Conservation (phyloP, 768 basidiomycete species). For the Termitomyces sp. region DNA sequence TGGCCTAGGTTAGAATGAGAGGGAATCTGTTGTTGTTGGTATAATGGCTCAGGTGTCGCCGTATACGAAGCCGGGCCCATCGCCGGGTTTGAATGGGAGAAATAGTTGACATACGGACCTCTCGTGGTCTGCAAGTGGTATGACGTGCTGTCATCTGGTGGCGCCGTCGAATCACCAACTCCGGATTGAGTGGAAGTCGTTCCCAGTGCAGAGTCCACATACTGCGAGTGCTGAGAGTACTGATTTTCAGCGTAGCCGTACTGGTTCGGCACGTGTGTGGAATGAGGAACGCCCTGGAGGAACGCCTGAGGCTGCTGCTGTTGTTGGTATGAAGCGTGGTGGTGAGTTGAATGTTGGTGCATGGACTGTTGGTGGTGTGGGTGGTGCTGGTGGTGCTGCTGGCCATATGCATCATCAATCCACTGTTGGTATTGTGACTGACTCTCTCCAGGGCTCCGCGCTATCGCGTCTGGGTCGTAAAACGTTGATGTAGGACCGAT, state of each 20-base stretch:
- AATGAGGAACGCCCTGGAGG: slow-evolving; percentile 12
- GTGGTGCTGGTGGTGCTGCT: slow-evolving; percentile 14
- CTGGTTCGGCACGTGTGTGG: slow-evolving; percentile 19
- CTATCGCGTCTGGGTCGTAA: slow-evolving; percentile 44
- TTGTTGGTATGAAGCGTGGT: slow-evolving; percentile 14
- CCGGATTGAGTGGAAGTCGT: slow-evolving; percentile 18
- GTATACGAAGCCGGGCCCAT: slow-evolving; percentile 21
- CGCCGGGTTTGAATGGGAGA: slow-evolving; percentile 12
- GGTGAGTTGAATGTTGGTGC: slow-evolving; percentile 22
- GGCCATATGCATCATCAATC: slow-evolving; percentile 28
- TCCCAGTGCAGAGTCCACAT: slow-evolving; percentile 18
- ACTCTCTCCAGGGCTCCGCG: slow-evolving; percentile 20
- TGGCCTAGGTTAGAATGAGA: slow-evolving; percentile 5
- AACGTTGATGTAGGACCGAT: slow-evolving; percentile 52
- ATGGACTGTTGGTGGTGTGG: slow-evolving; percentile 20
- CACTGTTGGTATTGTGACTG: slow-evolving; percentile 40
- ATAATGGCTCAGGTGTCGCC: slow-evolving; percentile 25
- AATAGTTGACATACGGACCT: slow-evolving; percentile 14
- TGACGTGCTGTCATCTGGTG: slow-evolving; percentile 4
- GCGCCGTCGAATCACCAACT: slow-evolving; percentile 7
- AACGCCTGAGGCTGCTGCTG: slow-evolving; percentile 13
- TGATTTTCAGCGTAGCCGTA: slow-evolving; percentile 24
- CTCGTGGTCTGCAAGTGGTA: slow-evolving; percentile 9
- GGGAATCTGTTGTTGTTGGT: slow-evolving; percentile 18
- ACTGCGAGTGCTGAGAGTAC: slow-evolving; percentile 20